phyloP scores from a whole-genome alignment of 345 rosid species.

The Lenwebbia sp. region DNA sequence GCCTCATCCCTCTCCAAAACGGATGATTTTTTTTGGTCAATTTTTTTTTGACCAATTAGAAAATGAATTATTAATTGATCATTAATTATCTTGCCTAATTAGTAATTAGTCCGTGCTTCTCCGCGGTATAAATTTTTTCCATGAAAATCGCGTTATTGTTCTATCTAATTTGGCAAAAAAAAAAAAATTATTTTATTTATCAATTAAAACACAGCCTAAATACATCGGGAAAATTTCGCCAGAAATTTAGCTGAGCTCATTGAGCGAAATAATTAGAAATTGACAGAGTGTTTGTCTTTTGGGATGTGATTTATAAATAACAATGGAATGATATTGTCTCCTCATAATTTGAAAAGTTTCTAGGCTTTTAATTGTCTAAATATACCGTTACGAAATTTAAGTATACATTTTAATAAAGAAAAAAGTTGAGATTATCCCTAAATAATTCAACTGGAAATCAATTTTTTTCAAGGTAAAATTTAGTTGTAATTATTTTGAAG shows the following conservation, averaged over 20 bases:
- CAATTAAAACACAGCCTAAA: accelerated
- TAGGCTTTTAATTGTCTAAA: background rate
- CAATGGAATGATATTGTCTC: background rate
- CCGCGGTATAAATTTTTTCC: background rate
- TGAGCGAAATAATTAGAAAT: accelerated
- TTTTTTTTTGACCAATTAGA: background rate
- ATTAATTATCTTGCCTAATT: background rate
- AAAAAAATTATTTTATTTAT: background rate
- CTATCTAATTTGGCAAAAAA: background rate
- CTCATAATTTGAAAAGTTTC: background rate
- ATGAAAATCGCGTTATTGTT: background rate
- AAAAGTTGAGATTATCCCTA: background rate
- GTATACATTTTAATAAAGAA: background rate
- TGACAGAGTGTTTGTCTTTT: background rate
- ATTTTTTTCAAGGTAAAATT: background rate
- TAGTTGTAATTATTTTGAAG: background rate
- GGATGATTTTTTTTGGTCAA: background rate
- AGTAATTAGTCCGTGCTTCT: background rate
- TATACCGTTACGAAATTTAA: background rate
- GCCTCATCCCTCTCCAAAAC: background rate
- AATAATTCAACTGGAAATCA: background rate
- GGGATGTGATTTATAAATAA: background rate
- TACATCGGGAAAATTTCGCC: accelerated
- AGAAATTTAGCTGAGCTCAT: background rate
- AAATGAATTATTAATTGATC: background rate